Evolutionary conservation across 2,329 filamentous ascomycete genomes (phyloP), one percentile per base, ranked within the genome.

Genomic region (Xylaria sp.): DNA sequence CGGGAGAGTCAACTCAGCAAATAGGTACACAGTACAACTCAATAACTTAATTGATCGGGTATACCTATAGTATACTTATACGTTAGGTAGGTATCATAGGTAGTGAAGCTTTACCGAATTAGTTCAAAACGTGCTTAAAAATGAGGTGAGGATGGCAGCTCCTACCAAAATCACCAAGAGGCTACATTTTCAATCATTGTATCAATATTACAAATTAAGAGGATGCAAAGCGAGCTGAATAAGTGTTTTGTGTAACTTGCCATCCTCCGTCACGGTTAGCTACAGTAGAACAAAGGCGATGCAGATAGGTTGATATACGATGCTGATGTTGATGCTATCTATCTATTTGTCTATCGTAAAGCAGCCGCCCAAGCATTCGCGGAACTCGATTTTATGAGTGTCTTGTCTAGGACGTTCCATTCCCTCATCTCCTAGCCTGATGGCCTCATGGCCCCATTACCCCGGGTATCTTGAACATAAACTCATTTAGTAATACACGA

Each of bases 401-500:
- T 59, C 30, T 52, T 45, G 20, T 56, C 52, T 39, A 15, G 43
- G 45, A 50, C 15, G 48, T 46, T 28, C 23, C 15, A 50, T 61
- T 8, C 36, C 23, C 36, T 25, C 53, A 25, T 61, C 39, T 34
- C 15, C 58, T 43, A 57, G 30, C 28, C 32, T 56, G 18, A 58
- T 46, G 20, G 57, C 60, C 30, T 53, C 25, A 25, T 39, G 34
- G 62, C 48, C 55, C 34, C 43, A 32, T 66, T 53, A 55, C 41
- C 57, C 56, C 36, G 57, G 60, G 64, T 69, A 65, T 67, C 56
- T 60, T 59, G 43, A 58, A 61, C 36, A 52, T 32, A 60, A 32
- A 55, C 52, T 65, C 58, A 55, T 60, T 45, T 66, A 60, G 20
- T 61, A 65, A 53, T 66, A 60, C 60, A 65, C 45, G 32, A 46